Base-by-base conservation (phyloP, 2,329 filamentous ascomycete species). In the Didymella glomerata region DNA sequence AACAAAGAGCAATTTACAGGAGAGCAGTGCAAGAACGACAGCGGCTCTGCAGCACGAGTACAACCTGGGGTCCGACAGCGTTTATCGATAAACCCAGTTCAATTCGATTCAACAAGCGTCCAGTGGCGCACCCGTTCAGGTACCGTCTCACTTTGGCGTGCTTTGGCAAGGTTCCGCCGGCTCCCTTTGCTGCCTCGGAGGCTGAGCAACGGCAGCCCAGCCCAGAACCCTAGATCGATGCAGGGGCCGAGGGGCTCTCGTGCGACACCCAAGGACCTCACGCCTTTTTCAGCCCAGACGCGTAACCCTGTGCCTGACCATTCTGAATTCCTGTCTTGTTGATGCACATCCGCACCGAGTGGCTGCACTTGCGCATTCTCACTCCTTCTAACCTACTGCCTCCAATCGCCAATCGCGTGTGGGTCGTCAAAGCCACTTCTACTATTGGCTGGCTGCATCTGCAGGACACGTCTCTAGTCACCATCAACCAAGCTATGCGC, bases 261-360 rank as follows among this genome's bases (percentile, higher is more conserved):
- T 59, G 45, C 44, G 40, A 46, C 40, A 25, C 44, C 38, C 28
- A 34, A 45, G 30, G 34, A 53, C 8, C 16, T 34, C 11, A 27
- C 10, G 38, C 49, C 40, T 41, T 40, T 27, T 20, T 5, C 41
- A 41, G 30, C 13, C 46, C 48, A 54, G 55, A 58, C 55, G 49
- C 55, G 55, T 58, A 58, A 58, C 40, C 49, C 30, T 45, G 48
- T 57, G 30, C 50, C 50, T 49, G 56, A 34, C 46, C 25, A 59
- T 53, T 49, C 28, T 51, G 7, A 32, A 54, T 47, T 54, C 42
- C 41, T 47, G 38, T 16, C 32, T n/a, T n/a, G n/a, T n/a, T n/a
- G n/a, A 4, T 36, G 32, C 30, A 6, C 11, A 34, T 16, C n/a
- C n/a, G n/a, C n/a, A n/a, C n/a, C n/a, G n/a, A n/a, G n/a, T n/a